Conservation (phyloP, 108 stramenopile species). For the Craspedostauros australis region DNA sequence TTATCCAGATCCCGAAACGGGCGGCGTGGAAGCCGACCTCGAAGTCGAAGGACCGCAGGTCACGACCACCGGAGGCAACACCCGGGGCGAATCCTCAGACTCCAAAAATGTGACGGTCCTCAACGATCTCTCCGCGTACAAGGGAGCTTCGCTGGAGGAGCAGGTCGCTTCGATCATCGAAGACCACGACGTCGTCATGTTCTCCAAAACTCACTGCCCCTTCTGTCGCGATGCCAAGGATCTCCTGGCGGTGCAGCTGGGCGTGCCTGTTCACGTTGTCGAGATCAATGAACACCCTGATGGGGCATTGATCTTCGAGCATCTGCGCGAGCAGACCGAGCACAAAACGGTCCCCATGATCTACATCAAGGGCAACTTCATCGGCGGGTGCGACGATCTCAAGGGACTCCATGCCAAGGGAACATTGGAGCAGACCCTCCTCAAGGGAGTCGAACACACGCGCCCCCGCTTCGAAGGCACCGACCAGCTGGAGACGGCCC, state of each 20-base stretch:
- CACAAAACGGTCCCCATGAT: slow-evolving; percentile 44
- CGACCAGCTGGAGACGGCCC: slow-evolving; percentile 17
- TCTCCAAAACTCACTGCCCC: slow-evolving; percentile 36
- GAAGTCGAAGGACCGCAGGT: no score
- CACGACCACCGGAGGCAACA: no score
- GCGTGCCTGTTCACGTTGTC: slow-evolving; percentile 11
- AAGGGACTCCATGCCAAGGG: slow-evolving; percentile 10
- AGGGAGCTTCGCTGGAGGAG: slow-evolving; percentile 6
- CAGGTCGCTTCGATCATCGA: slow-evolving; percentile 13
- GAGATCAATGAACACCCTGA: slow-evolving; percentile 13
- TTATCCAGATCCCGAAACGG: no score
- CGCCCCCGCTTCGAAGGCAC: not conserved
- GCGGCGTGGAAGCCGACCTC: no score
- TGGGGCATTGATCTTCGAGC: slow-evolving; percentile 21
- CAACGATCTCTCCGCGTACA: not conserved
- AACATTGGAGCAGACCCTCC: slow-evolving; percentile 6
- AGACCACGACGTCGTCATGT: slow-evolving; percentile 16
- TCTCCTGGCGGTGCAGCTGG: slow-evolving; percentile 15
- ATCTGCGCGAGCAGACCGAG: slow-evolving; percentile 7
- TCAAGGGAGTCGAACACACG: slow-evolving; percentile 7
- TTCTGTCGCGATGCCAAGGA: slow-evolving; percentile 32
- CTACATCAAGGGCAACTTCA: slow-evolving; percentile 38
- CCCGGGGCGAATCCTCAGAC: no score
- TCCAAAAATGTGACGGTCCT: no score
- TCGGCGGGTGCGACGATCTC: slow-evolving; percentile 32